phyloP scores from a whole-genome alignment of 2,329 filamentous ascomycete genomes.

The Aspergillus puulaauensis region DNA sequence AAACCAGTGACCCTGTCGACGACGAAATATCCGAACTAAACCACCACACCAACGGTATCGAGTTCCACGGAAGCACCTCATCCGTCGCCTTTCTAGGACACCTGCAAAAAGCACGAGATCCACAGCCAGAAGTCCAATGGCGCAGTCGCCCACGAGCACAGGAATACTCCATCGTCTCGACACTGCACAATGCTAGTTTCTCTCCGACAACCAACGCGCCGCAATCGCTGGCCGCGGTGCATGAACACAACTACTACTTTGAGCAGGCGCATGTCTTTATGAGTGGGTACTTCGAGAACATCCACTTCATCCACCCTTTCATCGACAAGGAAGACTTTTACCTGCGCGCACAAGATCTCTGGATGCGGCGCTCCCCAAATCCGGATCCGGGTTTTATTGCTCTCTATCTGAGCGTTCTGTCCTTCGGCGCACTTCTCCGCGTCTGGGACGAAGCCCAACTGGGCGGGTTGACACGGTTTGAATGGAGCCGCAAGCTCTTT shows the following conservation, averaged over 20 bases:
- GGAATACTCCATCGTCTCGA: slow-evolving; percentile 44
- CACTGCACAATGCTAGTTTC: slow-evolving; percentile 49
- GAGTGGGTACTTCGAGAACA: slow-evolving; percentile 49
- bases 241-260: slow-evolving; percentile 41
- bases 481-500: slow-evolving; percentile 51
- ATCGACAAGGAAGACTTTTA: slow-evolving; percentile 49
- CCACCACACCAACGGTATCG: slow-evolving; percentile 46
- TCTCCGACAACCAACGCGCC: slow-evolving; percentile 28
- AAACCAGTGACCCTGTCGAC: slow-evolving; percentile 26
- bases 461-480: slow-evolving; percentile 45
- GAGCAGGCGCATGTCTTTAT: slow-evolving; percentile 48
- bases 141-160: not conserved
- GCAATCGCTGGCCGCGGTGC: slow-evolving; percentile 15
- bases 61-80: slow-evolving; percentile 51
- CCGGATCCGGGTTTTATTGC: slow-evolving; percentile 46
- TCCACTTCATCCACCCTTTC: slow-evolving; percentile 51
- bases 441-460: slow-evolving; percentile 45
- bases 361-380: slow-evolving; percentile 35
- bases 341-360: slow-evolving; percentile 44
- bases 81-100: slow-evolving; percentile 47
- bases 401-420: slow-evolving; percentile 49
- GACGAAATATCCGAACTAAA: slow-evolving; percentile 48
- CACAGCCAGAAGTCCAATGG: not conserved
- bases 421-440: slow-evolving; percentile 48
- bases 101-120: slow-evolving; percentile 31